A percentile compares a stretch with the other conserved stretches of the same genome.
Evolutionary conservation across 1,284 basidiomycete genomes (phyloP).

Genomic region (Exobasidium cylindrosporum): DNA sequence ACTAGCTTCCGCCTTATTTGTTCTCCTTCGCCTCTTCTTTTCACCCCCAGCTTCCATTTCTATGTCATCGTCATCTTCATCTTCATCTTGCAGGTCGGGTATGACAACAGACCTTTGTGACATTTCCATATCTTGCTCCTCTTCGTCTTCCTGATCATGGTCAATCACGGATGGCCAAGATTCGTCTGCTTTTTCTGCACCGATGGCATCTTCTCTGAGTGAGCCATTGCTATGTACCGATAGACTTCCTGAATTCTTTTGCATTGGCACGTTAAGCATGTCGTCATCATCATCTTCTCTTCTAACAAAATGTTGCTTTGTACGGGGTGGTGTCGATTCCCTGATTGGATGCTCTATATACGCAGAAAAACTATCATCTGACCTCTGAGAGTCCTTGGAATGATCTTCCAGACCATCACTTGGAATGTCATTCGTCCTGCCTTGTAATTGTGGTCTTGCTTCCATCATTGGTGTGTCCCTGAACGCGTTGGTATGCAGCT

Average conservation of each 20-base stretch:
- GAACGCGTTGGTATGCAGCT: background rate
- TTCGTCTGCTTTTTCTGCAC: background rate
- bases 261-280: background rate
- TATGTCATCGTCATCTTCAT: background rate
- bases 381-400: background rate
- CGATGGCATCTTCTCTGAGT: background rate
- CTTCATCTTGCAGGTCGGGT: background rate
- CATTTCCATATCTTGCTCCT: background rate
- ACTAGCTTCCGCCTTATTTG: conserved; percentile 11
- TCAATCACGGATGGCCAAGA: background rate
- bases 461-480: background rate
- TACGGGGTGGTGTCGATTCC: background rate
- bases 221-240: background rate
- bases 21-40: conserved; percentile 16
- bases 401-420: background rate
- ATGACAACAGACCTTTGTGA: background rate
- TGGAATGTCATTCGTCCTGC: no score
- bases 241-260: background rate
- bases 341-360: conserved; percentile 8
- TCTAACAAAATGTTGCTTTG: background rate
- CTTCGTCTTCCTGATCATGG: background rate
- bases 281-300: background rate
- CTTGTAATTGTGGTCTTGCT: no score
- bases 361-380: conserved; percentile 15
- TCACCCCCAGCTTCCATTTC: background rate